Evolutionary conservation across 768 basidiomycete genomes (phyloP).

Genomic region (Lactarius indigo): DNA sequence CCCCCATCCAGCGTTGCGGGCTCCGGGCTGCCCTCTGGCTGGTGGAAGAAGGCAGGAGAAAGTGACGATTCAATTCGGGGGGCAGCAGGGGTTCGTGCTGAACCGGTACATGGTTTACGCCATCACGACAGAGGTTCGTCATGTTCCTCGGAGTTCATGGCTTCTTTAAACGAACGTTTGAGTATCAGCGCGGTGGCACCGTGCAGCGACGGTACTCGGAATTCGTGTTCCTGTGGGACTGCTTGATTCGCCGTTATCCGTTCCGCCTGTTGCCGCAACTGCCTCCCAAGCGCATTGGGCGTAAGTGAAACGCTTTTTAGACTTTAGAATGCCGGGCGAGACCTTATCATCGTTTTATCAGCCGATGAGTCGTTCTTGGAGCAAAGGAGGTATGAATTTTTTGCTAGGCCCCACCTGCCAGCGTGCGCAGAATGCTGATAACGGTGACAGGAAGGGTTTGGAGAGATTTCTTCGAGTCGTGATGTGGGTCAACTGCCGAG

Average conservation of each 20-base stretch:
- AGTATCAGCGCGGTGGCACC: conserved; percentile 52
- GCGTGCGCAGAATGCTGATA: background rate
- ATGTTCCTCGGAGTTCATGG: conserved; percentile 3
- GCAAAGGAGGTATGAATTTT: conserved; percentile 62
- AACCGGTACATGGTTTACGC: conserved; percentile 86
- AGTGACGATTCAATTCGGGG: conserved; percentile 67
- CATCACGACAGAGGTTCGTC: conserved; percentile 45
- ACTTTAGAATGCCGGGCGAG: background rate
- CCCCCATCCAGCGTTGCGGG: conserved; percentile 60
- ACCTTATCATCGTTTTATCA: conserved; percentile 32
- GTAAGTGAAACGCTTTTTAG: conserved; percentile 43
- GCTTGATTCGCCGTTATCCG: conserved; percentile 81
- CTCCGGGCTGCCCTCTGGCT: conserved; percentile 69
- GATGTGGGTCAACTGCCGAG: conserved; percentile 45
- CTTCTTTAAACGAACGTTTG: conserved; percentile 4
- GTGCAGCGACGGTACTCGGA: conserved; percentile 90
- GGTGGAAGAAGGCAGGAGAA: conserved; percentile 86
- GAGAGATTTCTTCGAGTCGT: conserved; percentile 76
- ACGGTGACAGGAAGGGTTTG: conserved; percentile 62
- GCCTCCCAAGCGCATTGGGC: conserved; percentile 90
- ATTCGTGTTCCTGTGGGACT: conserved; percentile 88
- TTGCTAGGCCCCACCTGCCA: background rate
- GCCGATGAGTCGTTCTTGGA: conserved; percentile 91
- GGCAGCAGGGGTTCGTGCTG: conserved; percentile 89
- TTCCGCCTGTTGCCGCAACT: conserved; percentile 85